Evolutionary conservation across 2,329 filamentous ascomycete species (phyloP), one percentile per base, ranked within the genome.

Genomic region (Bipolaris sorokiniana): DNA sequence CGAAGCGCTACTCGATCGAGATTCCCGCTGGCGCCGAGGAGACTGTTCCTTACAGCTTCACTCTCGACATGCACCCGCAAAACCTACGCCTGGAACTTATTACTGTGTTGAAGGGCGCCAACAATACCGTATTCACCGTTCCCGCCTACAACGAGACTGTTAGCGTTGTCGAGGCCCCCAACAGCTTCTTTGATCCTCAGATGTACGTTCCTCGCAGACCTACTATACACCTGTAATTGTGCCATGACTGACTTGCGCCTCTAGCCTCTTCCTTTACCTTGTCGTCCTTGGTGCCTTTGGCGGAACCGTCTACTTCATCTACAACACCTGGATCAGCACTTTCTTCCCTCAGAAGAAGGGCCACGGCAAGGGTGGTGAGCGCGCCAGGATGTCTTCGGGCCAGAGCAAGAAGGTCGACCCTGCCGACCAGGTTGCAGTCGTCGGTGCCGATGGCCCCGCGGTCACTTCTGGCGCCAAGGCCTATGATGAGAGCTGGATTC

Each of bases 271-370:
- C 88, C 88, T 99, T 62, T 98, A 98, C 83, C 84, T 97, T 76
- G 88, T 98, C 83, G 90, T 99, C 69, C 83, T 89, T 51, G 88
- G 84, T 61, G 86, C 84, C 62, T 96, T 96, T 76, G 87, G 80
- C 64, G 92, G 90, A 61, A 92, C 89, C 51, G 86, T 90, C 76
- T 97, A 94, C 87, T 97, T 97, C 79, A 92, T 97, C 81, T 99
- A 99, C 86, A 95, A 90, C 83, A 96, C 94, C 72, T 98, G 94
- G 92, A 90, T 99, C 79, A 91, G 92, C 71, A 89, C 92, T 13
- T 90, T 99, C 75, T 97, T 98, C 84, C 94, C 95, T 47, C 92
- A 97, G 83, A 88, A 87, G 78, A 82, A 81, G 70, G 81, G 83
- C 61, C 76, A 81, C 55, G 83, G 82, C 68, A 86, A 86, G 77